phyloP scores from a whole-genome alignment of 169 alveolate genomes.

The Perkinsus marinus region DNA sequence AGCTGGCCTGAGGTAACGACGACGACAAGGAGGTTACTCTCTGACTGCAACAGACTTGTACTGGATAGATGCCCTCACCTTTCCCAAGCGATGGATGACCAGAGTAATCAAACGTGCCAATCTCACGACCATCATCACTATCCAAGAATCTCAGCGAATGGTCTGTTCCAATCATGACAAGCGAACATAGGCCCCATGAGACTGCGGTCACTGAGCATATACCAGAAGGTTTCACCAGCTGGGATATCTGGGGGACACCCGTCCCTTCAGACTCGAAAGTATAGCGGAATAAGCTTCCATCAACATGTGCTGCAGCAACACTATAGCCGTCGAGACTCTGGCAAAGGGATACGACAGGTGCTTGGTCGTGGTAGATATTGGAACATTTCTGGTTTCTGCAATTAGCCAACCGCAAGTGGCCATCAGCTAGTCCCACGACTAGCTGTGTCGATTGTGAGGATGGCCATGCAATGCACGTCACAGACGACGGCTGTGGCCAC shows the following conservation, averaged over 20 bases:
- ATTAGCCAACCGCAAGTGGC: conserved; percentile 71
- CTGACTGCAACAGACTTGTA: background rate
- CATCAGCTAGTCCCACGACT: conserved; percentile 77
- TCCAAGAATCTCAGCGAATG: background rate
- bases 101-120: background rate
- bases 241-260: background rate
- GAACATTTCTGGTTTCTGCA: conserved; percentile 42
- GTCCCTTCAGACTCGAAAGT: conserved; percentile 46
- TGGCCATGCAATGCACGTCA: conserved; percentile 78
- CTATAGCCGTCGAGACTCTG: conserved; percentile 65
- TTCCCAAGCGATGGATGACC: background rate
- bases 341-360: conserved; percentile 63
- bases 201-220: background rate
- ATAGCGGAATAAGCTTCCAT: conserved; percentile 62
- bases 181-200: background rate
- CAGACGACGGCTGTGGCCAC: conserved; percentile 69
- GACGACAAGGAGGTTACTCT: background rate
- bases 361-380: conserved; percentile 48
- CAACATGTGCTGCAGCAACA: conserved; percentile 71
- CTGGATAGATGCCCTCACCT: background rate
- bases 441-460: conserved; percentile 54
- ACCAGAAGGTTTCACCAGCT: background rate
- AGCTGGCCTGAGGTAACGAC: background rate
- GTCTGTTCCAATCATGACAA: background rate
- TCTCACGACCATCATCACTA: background rate